Percentiles rank a stretch among this genome's conserved stretches.
Evolutionary conservation across 1,284 basidiomycete species (phyloP).

Genomic region (Schizophyllum amplum): DNA sequence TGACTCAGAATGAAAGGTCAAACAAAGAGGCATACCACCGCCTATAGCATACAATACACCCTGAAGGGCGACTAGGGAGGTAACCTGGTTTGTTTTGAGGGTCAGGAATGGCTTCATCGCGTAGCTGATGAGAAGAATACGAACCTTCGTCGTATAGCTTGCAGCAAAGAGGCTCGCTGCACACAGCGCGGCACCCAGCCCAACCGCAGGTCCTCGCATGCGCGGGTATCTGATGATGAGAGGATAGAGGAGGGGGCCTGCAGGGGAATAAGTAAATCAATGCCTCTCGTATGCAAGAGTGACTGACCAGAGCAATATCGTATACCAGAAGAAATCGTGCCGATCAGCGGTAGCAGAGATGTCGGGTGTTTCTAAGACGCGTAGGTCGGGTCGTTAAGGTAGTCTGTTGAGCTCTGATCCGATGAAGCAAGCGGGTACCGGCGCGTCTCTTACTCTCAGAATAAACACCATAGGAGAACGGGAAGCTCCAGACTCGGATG

Average conservation of each 20-base stretch:
- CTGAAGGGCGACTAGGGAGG: constrained; percentile 26
- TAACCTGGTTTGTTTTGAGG: constrained; percentile 18
- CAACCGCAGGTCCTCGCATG: constrained; percentile 21
- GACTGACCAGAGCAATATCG: constrained; percentile 26
- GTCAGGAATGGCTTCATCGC: neutral
- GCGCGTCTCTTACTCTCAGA: neutral
- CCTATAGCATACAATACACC: constrained; percentile 32
- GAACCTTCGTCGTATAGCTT: constrained; percentile 25
- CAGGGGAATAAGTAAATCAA: neutral
- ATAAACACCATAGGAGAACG: constrained; percentile 8
- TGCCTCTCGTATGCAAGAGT: neutral
- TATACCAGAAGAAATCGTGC: constrained; percentile 24
- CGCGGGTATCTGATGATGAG: constrained; percentile 23
- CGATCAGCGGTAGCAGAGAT: constrained; percentile 25
- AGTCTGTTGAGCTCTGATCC: constrained; percentile 16
- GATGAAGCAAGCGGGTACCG: neutral
- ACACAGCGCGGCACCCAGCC: constrained; percentile 23
- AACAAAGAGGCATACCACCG: constrained; percentile 14
- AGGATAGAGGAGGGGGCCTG: constrained; percentile 20
- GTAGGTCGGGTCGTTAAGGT: constrained; percentile 22
- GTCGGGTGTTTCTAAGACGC: constrained; percentile 18
- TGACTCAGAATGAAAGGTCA: neutral
- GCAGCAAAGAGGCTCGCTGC: constrained; percentile 26
- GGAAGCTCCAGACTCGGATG: constrained; percentile 22
- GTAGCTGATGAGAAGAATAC: neutral